Evolutionary conservation across 768 basidiomycete genomes (phyloP).

Genomic region (Jaapia argillacea): DNA sequence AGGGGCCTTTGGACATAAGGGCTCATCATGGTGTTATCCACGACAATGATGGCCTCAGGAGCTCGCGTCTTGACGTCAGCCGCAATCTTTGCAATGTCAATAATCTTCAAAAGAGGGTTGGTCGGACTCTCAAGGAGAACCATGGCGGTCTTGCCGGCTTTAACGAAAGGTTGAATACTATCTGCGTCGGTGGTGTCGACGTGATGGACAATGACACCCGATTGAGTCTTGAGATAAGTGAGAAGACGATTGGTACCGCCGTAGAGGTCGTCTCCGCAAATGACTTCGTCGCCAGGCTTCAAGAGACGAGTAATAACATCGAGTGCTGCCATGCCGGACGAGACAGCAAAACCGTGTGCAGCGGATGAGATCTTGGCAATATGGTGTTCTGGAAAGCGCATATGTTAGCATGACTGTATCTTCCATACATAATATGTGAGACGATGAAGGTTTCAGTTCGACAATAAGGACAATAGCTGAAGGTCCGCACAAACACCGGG

Average conservation of each 20-base stretch:
- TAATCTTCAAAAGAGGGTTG: constrained; percentile 93
- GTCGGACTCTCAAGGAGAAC: constrained; percentile 96
- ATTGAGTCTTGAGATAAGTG: constrained; percentile 78
- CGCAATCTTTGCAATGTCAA: constrained; percentile 78
- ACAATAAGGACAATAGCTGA: too few species aligned
- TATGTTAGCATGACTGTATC: too few species aligned
- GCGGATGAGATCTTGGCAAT: constrained; percentile 95
- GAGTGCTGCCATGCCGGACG: constrained; percentile 96
- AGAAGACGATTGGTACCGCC: constrained; percentile 96
- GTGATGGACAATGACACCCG: constrained; percentile 84
- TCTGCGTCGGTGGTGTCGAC: constrained; percentile 81
- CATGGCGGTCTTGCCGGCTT: constrained; percentile 77
- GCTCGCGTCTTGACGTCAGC: constrained; percentile 75
- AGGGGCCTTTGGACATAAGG: constrained; percentile 93
- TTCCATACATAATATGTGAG: too few species aligned
- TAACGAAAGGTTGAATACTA: constrained; percentile 51
- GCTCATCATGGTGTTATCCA: constrained; percentile 99
- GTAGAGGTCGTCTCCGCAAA: constrained; percentile 96
- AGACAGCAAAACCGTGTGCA: constrained; percentile 80
- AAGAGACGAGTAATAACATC: constrained; percentile 91
- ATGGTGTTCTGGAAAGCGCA: constrained; percentile 58
- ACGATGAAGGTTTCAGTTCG: too few species aligned
- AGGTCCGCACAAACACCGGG: too few species aligned
- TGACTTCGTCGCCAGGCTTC: constrained; percentile 91
- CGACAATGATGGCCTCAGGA: constrained; percentile 74